These are phyloP conservation scores for Ganoderma multipileum DNA, from an alignment of 1,284 basidiomycete species.

Conservation along the genomic window DNA sequence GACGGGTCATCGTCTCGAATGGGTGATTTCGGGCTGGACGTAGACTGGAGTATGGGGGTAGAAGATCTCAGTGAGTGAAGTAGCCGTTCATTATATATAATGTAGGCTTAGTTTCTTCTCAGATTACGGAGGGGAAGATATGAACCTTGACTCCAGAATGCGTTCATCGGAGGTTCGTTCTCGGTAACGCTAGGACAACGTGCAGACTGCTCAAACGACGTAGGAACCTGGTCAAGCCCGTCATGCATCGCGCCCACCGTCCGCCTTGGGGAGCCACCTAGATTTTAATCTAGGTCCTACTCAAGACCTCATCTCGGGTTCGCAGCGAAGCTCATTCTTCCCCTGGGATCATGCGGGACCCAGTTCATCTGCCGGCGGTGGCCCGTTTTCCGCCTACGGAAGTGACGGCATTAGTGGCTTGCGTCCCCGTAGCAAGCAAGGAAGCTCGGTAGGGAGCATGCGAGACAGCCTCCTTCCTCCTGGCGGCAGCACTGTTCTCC, in stretches of 20 bases:
- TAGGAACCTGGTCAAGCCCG: slow-evolving; percentile 84
- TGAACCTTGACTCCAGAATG: slow-evolving; percentile 40
- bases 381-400: slow-evolving; percentile 45
- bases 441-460: slow-evolving; percentile 54
- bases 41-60: slow-evolving; percentile 11
- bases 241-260: slow-evolving; percentile 59
- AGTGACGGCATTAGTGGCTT: slow-evolving; percentile 58
- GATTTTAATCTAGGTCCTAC: slow-evolving; percentile 47
- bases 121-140: slow-evolving; percentile 21
- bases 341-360: slow-evolving; percentile 83
- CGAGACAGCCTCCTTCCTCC: slow-evolving; percentile 51
- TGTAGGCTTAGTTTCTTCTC: background rate
- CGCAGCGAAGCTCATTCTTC: slow-evolving; percentile 74
- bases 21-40: slow-evolving; percentile 22
- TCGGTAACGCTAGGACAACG: background rate
- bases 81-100: background rate
- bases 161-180: slow-evolving; percentile 72
- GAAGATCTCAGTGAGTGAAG: background rate
- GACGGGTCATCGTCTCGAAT: slow-evolving; percentile 7
- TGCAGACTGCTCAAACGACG: slow-evolving; percentile 22
- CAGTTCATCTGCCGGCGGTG: slow-evolving; percentile 59
- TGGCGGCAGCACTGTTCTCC: slow-evolving; percentile 34
- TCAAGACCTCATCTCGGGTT: slow-evolving; percentile 49
- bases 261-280: slow-evolving; percentile 53
- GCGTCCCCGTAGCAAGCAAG: slow-evolving; percentile 57